Base-by-base conservation (phyloP, 2,329 filamentous ascomycete genomes). In the Aspergillus sojae region DNA sequence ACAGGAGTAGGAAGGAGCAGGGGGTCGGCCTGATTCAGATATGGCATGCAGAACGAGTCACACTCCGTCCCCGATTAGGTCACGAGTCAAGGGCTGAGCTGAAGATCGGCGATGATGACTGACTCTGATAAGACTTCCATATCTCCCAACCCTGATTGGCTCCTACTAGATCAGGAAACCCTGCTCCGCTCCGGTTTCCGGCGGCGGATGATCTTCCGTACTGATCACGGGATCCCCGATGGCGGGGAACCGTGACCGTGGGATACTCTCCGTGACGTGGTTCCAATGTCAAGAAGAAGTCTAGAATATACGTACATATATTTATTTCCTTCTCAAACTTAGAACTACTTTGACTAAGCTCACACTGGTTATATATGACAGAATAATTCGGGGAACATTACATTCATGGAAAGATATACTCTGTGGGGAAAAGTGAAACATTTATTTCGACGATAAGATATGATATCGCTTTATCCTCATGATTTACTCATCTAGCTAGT, bases 81-180 rank as follows among this genome's bases (percentile, higher is more conserved):
- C 63, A 65, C 60, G 63, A 59, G 62, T 52, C 30, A 28, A 19
- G 48, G 48, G 34, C 34, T 56, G 36, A 50, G 28, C n/a, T 34
- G 48, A 28, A 36, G 46, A 39, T 36, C 46, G 41, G 39, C 36
- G n/a, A 60, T 26, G 26, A 56, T 41, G 48, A 46, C 32, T 28
- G 53, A 21, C 30, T 30, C 36, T 63, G 54, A 61, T 59, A 55
- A 54, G 39, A 26, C 4, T 16, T 39, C 36, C 62, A 59, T 62
- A 62, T 64, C 62, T 34, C n/a, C 21, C 16, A 41, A 1, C 12
- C 10, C 39, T 64, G 62, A 64, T 64, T 64, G 62, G 62, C 19
- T 12, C 57, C 30, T 34, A 43, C 32, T 54, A 32, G 48, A 32
- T 61, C 41, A 39, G 52, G 58, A 16, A 48, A n/a, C 45, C 41